Evolutionary conservation across 2,329 filamentous ascomycete genomes (phyloP), one percentile per base, ranked within the genome.

Genomic region (Diaporthe caulivora): DNA sequence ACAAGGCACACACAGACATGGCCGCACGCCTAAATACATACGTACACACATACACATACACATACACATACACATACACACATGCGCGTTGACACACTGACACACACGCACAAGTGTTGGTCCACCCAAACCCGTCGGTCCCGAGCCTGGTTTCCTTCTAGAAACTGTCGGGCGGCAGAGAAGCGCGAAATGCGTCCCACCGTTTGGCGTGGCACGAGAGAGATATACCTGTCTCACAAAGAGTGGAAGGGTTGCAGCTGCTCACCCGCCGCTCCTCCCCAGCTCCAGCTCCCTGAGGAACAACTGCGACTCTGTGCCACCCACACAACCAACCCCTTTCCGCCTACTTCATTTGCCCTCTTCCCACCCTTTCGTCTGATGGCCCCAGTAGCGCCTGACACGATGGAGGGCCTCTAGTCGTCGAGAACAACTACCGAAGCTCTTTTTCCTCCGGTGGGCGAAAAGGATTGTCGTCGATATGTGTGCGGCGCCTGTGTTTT

Each of bases 211-310:
- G 47, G 62, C 62, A 65, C 62, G n/a, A 51, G 62, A 65, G 62
- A 65, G 62, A 65, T 65, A 65, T 65, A 40, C 62, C 31, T 65
- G 62, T 65, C 62, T 65, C 62, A 51, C 60, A 51, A 21, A 37
- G 31, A 49, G 60, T 49, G 29, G 10, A 51, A 34, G 60, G 44
- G 18, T 21, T 21, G 26, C 7, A 17, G 26, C 42, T n/a, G 29
- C 44, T 24, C 62, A 51, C 26, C 15, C 26, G 24, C 37, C 51
- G 21, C 44, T 40, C 42, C 26, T 40, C 62, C 18, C n/a, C 42
- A 51, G 60, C 60, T 29, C 24, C 44, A 51, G 62, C 44, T 65
- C 15, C 29, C 40, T 21, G 5, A 21, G 29, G 62, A 3, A 9
- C 62, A 65, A 17, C 62, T 65, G 62, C 62, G 62, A 49, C 62